These are phyloP conservation scores for Xylaria polymorpha DNA, from an alignment of 2,329 filamentous ascomycete species.

Conservation along the genomic window DNA sequence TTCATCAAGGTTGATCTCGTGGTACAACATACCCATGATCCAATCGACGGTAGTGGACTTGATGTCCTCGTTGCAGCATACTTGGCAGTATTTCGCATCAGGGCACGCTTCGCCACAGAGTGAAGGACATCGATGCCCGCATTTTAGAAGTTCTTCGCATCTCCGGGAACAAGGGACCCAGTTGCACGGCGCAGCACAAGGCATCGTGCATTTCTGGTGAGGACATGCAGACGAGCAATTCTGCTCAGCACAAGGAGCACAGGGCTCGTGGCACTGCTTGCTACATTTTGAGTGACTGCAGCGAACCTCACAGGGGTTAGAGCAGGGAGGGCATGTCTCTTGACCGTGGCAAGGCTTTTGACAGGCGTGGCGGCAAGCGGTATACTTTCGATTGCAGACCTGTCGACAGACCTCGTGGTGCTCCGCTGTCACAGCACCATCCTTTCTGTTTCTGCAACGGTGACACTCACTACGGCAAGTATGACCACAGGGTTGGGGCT, in stretches of 20 bases:
- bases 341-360: conserved; percentile 62
- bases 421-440: conserved; percentile 46
- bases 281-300: conserved; percentile 68
- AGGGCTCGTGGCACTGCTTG: conserved; percentile 69
- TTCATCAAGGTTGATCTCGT: conserved; percentile 67
- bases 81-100: conserved; percentile 63
- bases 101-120: conserved; percentile 75
- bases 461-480: conserved; percentile 62
- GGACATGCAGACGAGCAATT: conserved; percentile 66
- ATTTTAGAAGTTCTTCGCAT: conserved; percentile 64
- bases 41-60: conserved; percentile 66
- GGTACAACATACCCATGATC: conserved; percentile 59
- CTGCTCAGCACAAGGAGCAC: conserved; percentile 68
- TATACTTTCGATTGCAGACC: conserved; percentile 62
- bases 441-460: conserved; percentile 57
- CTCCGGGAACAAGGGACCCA: conserved; percentile 72
- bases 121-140: conserved; percentile 70
- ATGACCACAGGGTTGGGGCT: conserved; percentile 67
- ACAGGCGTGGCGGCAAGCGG: conserved; percentile 69
- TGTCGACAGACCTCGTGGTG: conserved; percentile 62
- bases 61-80: conserved; percentile 60
- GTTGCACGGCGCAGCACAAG: conserved; percentile 72
- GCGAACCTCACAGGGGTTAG: conserved; percentile 62
- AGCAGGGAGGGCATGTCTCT: conserved; percentile 60
- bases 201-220: conserved; percentile 55